phyloP scores from a whole-genome alignment of 78 protist species.

The Dictyostelium citrinum region DNA sequence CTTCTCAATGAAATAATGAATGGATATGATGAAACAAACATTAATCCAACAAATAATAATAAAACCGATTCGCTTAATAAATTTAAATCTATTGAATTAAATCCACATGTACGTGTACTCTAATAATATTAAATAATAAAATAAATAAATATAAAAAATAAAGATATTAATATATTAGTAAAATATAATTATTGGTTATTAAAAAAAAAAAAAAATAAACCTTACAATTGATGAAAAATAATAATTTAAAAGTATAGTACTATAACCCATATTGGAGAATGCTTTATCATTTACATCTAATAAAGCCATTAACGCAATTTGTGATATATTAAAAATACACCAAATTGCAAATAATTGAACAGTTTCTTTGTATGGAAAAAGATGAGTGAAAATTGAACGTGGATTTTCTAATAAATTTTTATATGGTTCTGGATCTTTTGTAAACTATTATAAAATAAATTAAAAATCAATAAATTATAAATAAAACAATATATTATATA shows the following conservation, averaged over 20 bases:
- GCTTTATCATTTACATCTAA: constrained; percentile 62
- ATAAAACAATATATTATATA: no score
- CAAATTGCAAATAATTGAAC: constrained; percentile 9
- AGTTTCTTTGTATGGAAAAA: constrained; percentile 43
- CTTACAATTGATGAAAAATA: constrained; percentile 53
- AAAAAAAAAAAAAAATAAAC: neutral
- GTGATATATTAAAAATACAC: constrained; percentile 28
- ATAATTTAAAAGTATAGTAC: constrained; percentile 29
- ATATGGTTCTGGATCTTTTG: constrained; percentile 69
- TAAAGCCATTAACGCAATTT: constrained; percentile 48
- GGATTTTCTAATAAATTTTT: constrained; percentile 33
- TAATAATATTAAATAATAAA: neutral
- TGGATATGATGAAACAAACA: constrained; percentile 79
- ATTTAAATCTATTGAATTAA: constrained; percentile 61
- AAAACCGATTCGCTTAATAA: constrained; percentile 35
- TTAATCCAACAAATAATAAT: constrained; percentile 43
- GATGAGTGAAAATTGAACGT: constrained; percentile 55
- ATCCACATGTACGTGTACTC: constrained; percentile 80
- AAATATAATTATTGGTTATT: neutral
- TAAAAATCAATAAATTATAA: no score
- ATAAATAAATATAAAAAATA: neutral
- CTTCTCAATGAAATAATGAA: constrained; percentile 35
- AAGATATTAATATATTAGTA: neutral
- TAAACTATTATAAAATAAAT: neutral
- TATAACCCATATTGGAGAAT: neutral